phyloP scores from a whole-genome alignment of 1,284 basidiomycete species.

The Marasmius sp. region DNA sequence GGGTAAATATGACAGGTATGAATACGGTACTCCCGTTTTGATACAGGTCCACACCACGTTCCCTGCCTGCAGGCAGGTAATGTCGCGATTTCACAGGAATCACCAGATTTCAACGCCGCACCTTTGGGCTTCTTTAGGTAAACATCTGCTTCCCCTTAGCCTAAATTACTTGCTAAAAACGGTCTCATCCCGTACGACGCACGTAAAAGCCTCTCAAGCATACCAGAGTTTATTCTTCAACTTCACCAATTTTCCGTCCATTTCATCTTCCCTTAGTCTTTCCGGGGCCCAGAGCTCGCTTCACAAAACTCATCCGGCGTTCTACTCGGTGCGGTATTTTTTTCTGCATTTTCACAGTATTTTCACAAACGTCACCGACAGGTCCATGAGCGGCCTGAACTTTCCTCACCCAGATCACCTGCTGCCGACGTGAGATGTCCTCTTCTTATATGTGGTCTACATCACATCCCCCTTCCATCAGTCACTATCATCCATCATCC shows the following conservation, averaged over 20 bases:
- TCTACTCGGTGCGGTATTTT: too few relatives aligned
- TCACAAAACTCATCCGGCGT: too few relatives aligned
- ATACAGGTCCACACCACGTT: constrained; percentile 55
- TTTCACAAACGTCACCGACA: not conserved
- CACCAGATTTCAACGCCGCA: not conserved
- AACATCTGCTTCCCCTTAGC: constrained; percentile 11
- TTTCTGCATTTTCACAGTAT: too few relatives aligned
- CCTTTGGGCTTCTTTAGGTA: constrained; percentile 32
- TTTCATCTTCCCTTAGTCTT: too few relatives aligned
- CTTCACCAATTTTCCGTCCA: too few relatives aligned
- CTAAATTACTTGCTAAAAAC: not conserved
- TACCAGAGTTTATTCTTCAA: not conserved
- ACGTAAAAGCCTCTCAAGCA: not conserved
- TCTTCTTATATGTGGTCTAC: constrained; percentile 12
- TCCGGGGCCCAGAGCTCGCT: too few relatives aligned
- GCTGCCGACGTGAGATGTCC: constrained; percentile 16
- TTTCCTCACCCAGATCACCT: constrained; percentile 1
- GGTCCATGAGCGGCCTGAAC: not conserved
- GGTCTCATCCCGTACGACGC: not conserved
- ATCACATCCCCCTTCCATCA: constrained; percentile 20
- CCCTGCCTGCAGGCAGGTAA: constrained; percentile 44
- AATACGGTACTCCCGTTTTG: constrained; percentile 43
- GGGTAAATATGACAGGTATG: constrained; percentile 33
- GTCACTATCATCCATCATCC: constrained; percentile 22
- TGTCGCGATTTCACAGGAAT: constrained; percentile 6